Conservation (phyloP, 129 eudicot genomes). For the Chrysanthemum makinoi region DNA sequence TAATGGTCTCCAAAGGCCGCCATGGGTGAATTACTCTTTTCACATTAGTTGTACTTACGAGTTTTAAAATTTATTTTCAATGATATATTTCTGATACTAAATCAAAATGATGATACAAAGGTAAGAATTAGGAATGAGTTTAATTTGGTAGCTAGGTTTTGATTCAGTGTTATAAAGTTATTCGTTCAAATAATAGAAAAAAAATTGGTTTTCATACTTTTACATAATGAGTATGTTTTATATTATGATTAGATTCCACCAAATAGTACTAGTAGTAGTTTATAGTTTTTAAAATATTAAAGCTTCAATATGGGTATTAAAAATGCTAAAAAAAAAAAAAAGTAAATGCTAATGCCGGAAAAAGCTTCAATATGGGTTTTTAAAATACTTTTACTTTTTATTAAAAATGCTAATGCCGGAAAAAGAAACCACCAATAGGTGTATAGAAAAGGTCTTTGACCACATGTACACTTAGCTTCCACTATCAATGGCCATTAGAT, state of each 20-base stretch:
- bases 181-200: not conserved
- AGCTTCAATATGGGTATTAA: slow-evolving; percentile 21
- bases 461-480: slow-evolving; percentile 24
- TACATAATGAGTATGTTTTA: slow-evolving; percentile 20
- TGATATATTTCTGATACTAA: not conserved
- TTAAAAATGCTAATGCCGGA: slow-evolving; percentile 28
- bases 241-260: slow-evolving; percentile 2
- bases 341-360: slow-evolving; percentile 31
- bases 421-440: slow-evolving; percentile 29
- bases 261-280: not conserved
- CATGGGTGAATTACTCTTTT: too few species aligned
- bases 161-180: not conserved
- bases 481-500: slow-evolving; percentile 28
- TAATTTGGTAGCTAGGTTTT: not conserved
- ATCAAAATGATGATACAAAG: not conserved
- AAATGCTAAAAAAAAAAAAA: too few species aligned
- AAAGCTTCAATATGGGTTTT: slow-evolving; percentile 18
- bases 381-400: too few species aligned
- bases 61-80: not conserved
- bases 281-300: slow-evolving; percentile 9
- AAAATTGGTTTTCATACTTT: slow-evolving; percentile 9
- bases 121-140: not conserved
- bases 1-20: too few species aligned
- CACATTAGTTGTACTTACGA: not conserved
- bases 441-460: slow-evolving; percentile 24